Base-by-base conservation (phyloP, 75 land plant species). In the Sequoia sempervirens region DNA sequence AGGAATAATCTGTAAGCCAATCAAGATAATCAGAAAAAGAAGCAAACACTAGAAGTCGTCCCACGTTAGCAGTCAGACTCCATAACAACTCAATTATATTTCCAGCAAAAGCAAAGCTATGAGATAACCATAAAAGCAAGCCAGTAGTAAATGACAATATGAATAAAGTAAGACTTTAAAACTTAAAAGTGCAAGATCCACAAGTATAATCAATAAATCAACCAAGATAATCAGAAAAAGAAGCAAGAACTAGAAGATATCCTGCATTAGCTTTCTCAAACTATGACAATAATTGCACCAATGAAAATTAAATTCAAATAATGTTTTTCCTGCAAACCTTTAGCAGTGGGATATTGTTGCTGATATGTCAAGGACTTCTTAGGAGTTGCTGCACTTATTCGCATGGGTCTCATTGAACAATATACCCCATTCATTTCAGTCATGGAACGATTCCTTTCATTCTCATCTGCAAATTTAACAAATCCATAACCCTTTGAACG, bases 401-500 rank as follows among this genome's bases (percentile, higher is more conserved):
- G 91, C 99, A 96, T 97, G 9, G 98, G 96, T 85, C 99, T 90
- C 9, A 89, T 90, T 18, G 98, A 95, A 85, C 98, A 95, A 78
- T 89, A 88, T 1, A 89, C 87, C 14, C 98, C 98, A 86, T 96
- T 94, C 99, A 97, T 97, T 87, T 97, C 99, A 53, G 92, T 87
- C 99, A 97, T 94, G 10, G 99, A 95, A 38, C 93, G 94, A 14
- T 87, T 82, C 75, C 91, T 90, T 80, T 97, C 99, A 81, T 61
- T 88, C 86, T 97, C 99, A 83, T 96, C 99, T 37, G 91, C 91
- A 91, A 97, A 97, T 66, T 89, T 92, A 83, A 97, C 96, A 89
- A 97, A 97, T 18, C 99, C 99, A 89, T 95, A 97, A 6, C 99
- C 99, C 82, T 97, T 97, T 15, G 99, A 91, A 14, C 97, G 88